Evolutionary conservation across 1,284 basidiomycete genomes (phyloP).

Genomic region (Cerrena zonata): DNA sequence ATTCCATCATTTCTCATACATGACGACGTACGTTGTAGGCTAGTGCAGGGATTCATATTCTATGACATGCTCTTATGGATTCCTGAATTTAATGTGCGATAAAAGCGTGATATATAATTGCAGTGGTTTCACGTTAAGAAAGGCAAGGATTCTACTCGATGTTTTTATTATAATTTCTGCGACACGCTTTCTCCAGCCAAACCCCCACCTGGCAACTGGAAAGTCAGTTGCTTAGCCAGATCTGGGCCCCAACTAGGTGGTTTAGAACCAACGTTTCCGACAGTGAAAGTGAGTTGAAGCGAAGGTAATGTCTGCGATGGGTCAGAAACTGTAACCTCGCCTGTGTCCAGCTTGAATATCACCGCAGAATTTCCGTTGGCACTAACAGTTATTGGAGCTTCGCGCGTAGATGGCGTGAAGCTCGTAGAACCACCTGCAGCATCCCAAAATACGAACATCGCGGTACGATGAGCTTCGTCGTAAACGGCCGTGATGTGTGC

Average conservation of each 20-base stretch:
- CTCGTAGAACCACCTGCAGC: constrained; percentile 21
- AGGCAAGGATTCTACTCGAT: no score
- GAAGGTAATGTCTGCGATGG: constrained; percentile 40
- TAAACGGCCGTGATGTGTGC: constrained; percentile 29
- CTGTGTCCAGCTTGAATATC: constrained; percentile 37
- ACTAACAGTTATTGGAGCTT: constrained; percentile 34
- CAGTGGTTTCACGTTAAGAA: no score
- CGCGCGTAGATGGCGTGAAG: constrained; percentile 13
- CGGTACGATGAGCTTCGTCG: constrained; percentile 25
- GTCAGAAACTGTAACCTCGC: constrained; percentile 50
- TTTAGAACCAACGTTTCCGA: constrained; percentile 18
- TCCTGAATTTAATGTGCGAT: neutral
- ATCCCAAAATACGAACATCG: constrained; percentile 34
- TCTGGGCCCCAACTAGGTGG: constrained; percentile 26
- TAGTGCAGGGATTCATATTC: neutral
- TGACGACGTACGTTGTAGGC: constrained; percentile 5
- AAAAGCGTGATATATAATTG: no score
- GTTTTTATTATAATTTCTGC: constrained; percentile 15
- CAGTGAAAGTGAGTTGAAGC: constrained; percentile 27
- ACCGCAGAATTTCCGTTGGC: constrained; percentile 38
- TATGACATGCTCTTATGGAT: neutral
- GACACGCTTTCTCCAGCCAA: constrained; percentile 40
- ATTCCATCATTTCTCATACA: constrained; percentile 9
- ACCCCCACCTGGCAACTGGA: constrained; percentile 28
- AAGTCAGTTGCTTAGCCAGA: constrained; percentile 23